Percentiles rank a stretch among this genome's conserved stretches.
Evolutionary conservation across 345 rosid species (phyloP).

Genomic region (Ricinus communis): DNA sequence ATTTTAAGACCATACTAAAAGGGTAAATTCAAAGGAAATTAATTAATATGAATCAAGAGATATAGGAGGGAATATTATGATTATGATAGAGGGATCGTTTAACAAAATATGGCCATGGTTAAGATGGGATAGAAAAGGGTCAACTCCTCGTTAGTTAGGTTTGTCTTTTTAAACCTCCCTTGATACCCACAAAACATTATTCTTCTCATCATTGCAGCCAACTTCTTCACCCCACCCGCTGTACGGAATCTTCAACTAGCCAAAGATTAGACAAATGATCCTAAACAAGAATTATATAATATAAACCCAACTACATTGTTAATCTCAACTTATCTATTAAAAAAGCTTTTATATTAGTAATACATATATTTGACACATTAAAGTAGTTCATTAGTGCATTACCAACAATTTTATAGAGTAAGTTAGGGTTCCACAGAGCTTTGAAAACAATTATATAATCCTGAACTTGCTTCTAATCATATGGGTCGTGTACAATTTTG

Average conservation of each 20-base stretch:
- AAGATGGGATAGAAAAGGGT: background rate
- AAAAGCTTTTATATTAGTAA: too few relatives aligned
- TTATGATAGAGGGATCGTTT: slow-evolving; percentile 10
- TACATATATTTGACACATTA: too few relatives aligned
- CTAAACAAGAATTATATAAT: background rate
- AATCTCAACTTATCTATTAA: background rate
- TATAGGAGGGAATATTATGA: slow-evolving; percentile 10
- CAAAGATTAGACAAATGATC: slow-evolving; percentile 6
- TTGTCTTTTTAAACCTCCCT: slow-evolving; percentile 10
- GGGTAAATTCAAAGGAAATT: background rate
- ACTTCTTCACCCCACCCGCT: slow-evolving; percentile 31
- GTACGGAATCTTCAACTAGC: slow-evolving; percentile 19
- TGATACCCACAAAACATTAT: slow-evolving; percentile 11
- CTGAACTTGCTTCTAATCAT: slow-evolving; percentile 30
- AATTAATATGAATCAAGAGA: background rate
- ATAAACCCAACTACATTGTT: slow-evolving; percentile 3
- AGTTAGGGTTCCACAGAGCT: slow-evolving; percentile 34
- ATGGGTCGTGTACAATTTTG: slow-evolving; percentile 36
- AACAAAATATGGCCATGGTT: background rate
- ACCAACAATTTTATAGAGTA: slow-evolving; percentile 19
- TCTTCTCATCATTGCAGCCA: slow-evolving; percentile 36
- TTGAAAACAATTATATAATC: background rate
- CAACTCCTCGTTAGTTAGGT: slow-evolving; percentile 16
- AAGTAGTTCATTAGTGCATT: background rate
- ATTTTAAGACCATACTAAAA: too few relatives aligned